A percentile compares a stretch with the other conserved stretches of the same genome.
phyloP scores from a whole-genome alignment of 208 protist species.

The Leishmania guyanensis region DNA sequence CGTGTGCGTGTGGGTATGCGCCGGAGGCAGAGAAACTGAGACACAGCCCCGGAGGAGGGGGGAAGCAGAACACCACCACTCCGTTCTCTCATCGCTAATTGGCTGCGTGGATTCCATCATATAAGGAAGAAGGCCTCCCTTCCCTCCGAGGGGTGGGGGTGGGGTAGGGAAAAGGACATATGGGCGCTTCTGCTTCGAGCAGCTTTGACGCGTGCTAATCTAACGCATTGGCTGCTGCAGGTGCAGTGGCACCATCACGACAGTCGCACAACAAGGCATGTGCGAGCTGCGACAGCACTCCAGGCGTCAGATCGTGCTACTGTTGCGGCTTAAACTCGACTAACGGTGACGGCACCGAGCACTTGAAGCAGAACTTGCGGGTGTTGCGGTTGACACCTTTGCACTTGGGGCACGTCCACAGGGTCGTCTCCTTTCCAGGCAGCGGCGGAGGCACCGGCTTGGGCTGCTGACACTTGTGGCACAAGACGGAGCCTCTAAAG shows the following conservation, averaged over 20 bases:
- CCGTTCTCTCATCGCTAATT: neutral
- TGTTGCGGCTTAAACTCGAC: constrained; percentile 66
- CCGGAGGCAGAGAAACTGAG: neutral
- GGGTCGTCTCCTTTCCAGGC: constrained; percentile 73
- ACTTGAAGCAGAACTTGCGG: constrained; percentile 89
- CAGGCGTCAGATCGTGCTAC: constrained; percentile 3
- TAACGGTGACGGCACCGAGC: constrained; percentile 67
- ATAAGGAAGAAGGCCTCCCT: neutral
- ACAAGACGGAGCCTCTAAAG: constrained; percentile 83
- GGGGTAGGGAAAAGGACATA: neutral
- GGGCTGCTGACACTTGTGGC: constrained; percentile 84
- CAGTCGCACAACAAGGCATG: neutral
- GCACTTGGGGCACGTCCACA: constrained; percentile 89
- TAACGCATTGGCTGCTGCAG: neutral
- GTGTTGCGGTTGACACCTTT: constrained; percentile 79
- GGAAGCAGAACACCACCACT: neutral
- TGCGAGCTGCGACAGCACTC: neutral
- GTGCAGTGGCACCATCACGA: neutral
- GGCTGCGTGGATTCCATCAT: neutral
- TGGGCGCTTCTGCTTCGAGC: neutral
- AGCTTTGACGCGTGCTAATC: neutral
- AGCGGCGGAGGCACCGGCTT: constrained; percentile 81
- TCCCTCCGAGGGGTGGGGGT: neutral
- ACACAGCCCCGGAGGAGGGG: neutral
- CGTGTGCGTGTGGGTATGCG: neutral